These are phyloP conservation scores for Eucalyptus coolabah DNA, from an alignment of 345 rosid species.

Conservation along the genomic window DNA sequence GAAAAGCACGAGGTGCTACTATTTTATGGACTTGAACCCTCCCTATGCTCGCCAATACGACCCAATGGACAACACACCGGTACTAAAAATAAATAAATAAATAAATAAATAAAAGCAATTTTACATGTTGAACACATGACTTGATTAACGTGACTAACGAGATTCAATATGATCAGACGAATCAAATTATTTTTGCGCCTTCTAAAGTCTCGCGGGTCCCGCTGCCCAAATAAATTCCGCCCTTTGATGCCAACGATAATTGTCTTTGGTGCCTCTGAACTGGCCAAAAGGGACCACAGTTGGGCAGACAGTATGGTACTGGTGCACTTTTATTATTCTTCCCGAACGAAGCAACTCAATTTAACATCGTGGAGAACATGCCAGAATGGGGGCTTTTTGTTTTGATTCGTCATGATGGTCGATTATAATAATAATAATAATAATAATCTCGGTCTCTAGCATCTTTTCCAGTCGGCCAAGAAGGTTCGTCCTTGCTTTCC, in stretches of 20 bases:
- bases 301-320: background rate
- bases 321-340: background rate
- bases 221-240: background rate
- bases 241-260: too few species aligned
- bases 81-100: background rate
- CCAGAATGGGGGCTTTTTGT: background rate
- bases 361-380: background rate
- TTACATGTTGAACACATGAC: too few species aligned
- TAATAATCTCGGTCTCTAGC: background rate
- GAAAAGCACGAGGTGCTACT: background rate
- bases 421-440: too few species aligned
- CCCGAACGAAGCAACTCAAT: background rate
- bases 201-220: background rate
- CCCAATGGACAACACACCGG: background rate
- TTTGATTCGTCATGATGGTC: background rate
- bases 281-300: background rate
- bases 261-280: too few species aligned
- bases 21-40: background rate
- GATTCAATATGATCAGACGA: background rate
- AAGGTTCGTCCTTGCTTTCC: background rate
- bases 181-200: background rate
- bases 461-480: background rate
- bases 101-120: too few species aligned
- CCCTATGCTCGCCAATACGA: background rate
- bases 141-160: too few species aligned